Percentiles rank a stretch among this genome's conserved stretches.
Conservation (phyloP, 805 yeast species). For the Spathaspora gorwiae region DNA sequence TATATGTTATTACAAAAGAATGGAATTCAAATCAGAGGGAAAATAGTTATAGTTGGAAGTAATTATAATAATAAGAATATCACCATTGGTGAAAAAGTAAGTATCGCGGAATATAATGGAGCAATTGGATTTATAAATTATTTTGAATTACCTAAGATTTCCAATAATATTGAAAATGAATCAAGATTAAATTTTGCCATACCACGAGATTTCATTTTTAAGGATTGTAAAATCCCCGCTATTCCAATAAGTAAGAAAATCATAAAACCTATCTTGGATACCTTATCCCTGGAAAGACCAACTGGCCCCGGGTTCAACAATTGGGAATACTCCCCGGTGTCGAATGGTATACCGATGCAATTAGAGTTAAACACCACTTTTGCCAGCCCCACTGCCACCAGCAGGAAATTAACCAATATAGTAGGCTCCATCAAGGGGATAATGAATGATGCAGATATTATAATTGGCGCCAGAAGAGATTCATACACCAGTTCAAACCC, state of each 20-base stretch:
- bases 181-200: conserved; percentile 11
- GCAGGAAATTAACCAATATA: conserved; percentile 21
- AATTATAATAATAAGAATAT: conserved; percentile 6
- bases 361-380: conserved; percentile 15
- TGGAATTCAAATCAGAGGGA: conserved; percentile 16
- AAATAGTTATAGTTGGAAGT: conserved; percentile 25
- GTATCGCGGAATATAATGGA: conserved; percentile 21
- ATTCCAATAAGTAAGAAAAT: conserved; percentile 26
- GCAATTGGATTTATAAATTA: conserved; percentile 23
- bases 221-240: conserved; percentile 10
- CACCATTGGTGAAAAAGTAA: conserved; percentile 19
- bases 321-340: conserved; percentile 23
- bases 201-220: conserved; percentile 16
- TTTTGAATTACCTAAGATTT: conserved; percentile 6
- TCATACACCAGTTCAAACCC: conserved; percentile 34
- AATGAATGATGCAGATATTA: conserved; percentile 34
- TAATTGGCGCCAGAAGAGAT: conserved; percentile 39
- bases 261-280: conserved; percentile 22
- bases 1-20: conserved; percentile 16
- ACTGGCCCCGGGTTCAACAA: conserved; percentile 7
- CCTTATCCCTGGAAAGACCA: conserved; percentile 10
- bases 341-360: conserved; percentile 11
- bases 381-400: neutral
- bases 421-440: conserved; percentile 33
- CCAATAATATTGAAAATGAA: conserved; percentile 9